Conservation (phyloP, 2,329 filamentous ascomycete species). For the Talaromyces sp. region DNA sequence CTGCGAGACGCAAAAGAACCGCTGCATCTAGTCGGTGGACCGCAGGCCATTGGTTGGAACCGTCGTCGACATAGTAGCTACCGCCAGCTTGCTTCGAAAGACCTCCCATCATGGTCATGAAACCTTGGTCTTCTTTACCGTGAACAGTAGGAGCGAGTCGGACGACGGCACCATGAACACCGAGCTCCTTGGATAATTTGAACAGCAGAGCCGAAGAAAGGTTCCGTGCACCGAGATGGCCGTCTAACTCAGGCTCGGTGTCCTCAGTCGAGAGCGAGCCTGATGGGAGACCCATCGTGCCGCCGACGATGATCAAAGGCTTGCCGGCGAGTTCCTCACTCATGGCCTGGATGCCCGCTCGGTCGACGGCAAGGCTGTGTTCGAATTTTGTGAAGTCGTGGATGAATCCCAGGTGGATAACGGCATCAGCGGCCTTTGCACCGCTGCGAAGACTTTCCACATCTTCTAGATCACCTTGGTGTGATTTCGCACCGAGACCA, state of each 20-base stretch:
- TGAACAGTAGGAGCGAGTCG: slow-evolving; percentile 42
- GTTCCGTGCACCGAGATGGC: slow-evolving; percentile 23
- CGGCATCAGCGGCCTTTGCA: slow-evolving; percentile 34
- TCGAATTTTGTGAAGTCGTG: slow-evolving; percentile 40
- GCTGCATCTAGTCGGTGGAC: slow-evolving; percentile 41
- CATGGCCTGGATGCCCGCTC: slow-evolving; percentile 37
- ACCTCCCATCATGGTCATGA: slow-evolving; percentile 28
- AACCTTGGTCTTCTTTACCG: slow-evolving; percentile 33
- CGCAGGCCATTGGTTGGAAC: slow-evolving; percentile 36
- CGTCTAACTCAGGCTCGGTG: slow-evolving; percentile 20
- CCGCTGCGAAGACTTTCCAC: slow-evolving; percentile 32
- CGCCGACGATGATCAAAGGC: slow-evolving; percentile 38
- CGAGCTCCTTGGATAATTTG: slow-evolving; percentile 25
- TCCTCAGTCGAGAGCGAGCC: slow-evolving; percentile 32
- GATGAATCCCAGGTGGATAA: slow-evolving; percentile 44
- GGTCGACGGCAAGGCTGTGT: slow-evolving; percentile 29
- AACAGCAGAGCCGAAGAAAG: slow-evolving; percentile 24
- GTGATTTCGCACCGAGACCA: slow-evolving; percentile 31
- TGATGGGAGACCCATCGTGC: slow-evolving; percentile 30
- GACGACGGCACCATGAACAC: slow-evolving; percentile 34
- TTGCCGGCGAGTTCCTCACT: slow-evolving; percentile 32
- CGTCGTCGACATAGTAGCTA: slow-evolving; percentile 37
- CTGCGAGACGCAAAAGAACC: slow-evolving; percentile 33
- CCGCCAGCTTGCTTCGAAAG: slow-evolving; percentile 30
- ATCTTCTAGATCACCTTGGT: slow-evolving; percentile 37